Base-by-base conservation (phyloP, 2,329 filamentous ascomycete genomes). In the Chaetomium sp. region DNA sequence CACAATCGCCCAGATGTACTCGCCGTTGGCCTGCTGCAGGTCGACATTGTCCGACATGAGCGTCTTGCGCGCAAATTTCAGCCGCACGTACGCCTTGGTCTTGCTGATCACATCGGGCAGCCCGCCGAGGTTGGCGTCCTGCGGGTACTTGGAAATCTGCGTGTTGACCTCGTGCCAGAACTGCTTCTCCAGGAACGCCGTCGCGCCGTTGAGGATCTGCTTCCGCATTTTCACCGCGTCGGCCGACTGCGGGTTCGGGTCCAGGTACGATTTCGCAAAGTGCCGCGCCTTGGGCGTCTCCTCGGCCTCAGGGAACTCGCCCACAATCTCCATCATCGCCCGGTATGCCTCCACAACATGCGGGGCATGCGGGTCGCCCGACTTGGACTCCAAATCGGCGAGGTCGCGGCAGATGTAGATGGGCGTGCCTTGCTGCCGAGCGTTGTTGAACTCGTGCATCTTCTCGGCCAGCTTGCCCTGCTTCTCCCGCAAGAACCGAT, bases 1-100 rank as follows among this genome's bases (percentile, higher is more conserved):
- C 45, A 99, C 85, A 49, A 96, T 80, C 44, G 91, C 91, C 94
- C 94, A 99, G 61, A 91, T 87, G 66, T 87, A 94, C 68, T 96
- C 91, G 51, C 88, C 84, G 43, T 85, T 84, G 48, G 91, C 80
- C 69, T 85, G 83, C 70, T 95, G 89, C 47, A 96, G 77, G 61
- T 92, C 85, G 4, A 86, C 82, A 59, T 87, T 89, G 67, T 95
- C 89, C 2, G 87, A 84, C 1, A 88, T 88, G 44, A 97, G 80
- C 66, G 95, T 90, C 71, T 91, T 95, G 57, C 90, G 84, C 1
- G 82, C 80, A 43, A 86, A 82, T 58, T 89, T 85, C 56, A 96
- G 79, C 49, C 91, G 85, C 63, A 99, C 89, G 67, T 92, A 99
- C 6, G 90, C 94, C 67, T 89, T 89, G 67, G 96, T 87, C 73